Evolutionary conservation across 2,329 filamentous ascomycete species (phyloP), one percentile per base, ranked within the genome.

Genomic region (Fusarium incarnatum): DNA sequence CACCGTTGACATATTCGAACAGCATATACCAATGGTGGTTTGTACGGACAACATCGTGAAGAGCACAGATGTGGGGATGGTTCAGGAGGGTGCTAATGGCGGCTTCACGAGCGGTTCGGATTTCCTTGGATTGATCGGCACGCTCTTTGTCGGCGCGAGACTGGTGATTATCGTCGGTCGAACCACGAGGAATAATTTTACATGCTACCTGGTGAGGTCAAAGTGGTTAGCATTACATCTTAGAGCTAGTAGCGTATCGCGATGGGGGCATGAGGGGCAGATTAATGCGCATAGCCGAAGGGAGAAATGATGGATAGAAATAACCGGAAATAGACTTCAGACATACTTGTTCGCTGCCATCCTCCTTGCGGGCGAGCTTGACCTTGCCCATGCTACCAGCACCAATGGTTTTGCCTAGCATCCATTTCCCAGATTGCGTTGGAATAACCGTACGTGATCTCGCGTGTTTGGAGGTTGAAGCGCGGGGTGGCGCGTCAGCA

Each of bases 11-110:
- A 80, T 96, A 98, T 83, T 99, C 96, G 78, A 97, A 99, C 54
- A 99, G 89, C 96, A 99, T 99, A 82, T 99, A 99, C 96, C 96
- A 99, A 81, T 99, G 96, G 79, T 98, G 96, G 77, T 96, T 95
- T 53, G 96, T 98, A 61, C 94, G 91, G 60, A 98, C 92, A 27
- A 98, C 94, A 82, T 99, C 96, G 71, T 94, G 90, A 87, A 99
- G 92, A 63, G 93, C 94, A 79, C 96, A 98, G 62, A 99, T 97
- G 78, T 97, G 97, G 16, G 95, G 96, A 77, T 98, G 96, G 77
- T 94, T 94, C 60, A 98, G 88, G 49, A 99, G 89, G 27, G 93
- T 97, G 68, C 98, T 95, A 77, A 99, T 98, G 73, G 96, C 96
- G 44, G 96, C 95, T 80, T 99, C 96, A 77, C 96, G 89, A 42